Percentiles rank a stretch among this genome's conserved stretches.
Conservation (phyloP, 176 grass and related monocot species). For the Cenchrus purpureus region DNA sequence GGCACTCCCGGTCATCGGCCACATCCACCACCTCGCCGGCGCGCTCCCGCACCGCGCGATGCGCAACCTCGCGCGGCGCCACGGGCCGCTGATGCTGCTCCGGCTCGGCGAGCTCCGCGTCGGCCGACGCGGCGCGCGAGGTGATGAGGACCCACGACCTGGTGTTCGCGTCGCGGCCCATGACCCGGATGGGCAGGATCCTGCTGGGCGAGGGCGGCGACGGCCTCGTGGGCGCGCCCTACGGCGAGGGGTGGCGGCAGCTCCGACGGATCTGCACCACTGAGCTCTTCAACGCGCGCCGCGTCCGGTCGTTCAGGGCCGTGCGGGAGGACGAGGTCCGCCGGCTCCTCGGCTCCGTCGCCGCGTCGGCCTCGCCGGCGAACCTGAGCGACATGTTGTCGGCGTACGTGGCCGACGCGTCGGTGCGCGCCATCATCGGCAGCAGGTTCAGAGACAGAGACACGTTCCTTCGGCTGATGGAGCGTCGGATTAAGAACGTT, state of each 20-base stretch:
- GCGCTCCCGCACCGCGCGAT: too few species aligned
- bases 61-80: too few species aligned
- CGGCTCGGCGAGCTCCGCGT: background rate
- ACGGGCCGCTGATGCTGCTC: too few species aligned
- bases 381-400: background rate
- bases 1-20: background rate
- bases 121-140: background rate
- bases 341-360: background rate
- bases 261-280: conserved; percentile 29
- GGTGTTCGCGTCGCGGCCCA: conserved; percentile 6
- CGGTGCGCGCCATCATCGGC: conserved; percentile 20
- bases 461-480: conserved; percentile 6
- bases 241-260: conserved; percentile 50
- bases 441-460: conserved; percentile 25
- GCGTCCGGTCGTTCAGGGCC: background rate
- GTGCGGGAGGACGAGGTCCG: conserved; percentile 25
- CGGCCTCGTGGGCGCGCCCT: conserved; percentile 37
- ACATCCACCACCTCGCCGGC: background rate
- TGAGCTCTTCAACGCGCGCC: conserved; percentile 3
- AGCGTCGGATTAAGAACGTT: background rate
- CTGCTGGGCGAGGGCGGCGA: background rate
- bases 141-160: conserved; percentile 26
- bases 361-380: background rate
- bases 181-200: background rate
- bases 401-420: conserved; percentile 11